Evolutionary conservation across 257 asterid species (phyloP), one percentile per base, ranked within the genome.

Genomic region (Misopates orontium): DNA sequence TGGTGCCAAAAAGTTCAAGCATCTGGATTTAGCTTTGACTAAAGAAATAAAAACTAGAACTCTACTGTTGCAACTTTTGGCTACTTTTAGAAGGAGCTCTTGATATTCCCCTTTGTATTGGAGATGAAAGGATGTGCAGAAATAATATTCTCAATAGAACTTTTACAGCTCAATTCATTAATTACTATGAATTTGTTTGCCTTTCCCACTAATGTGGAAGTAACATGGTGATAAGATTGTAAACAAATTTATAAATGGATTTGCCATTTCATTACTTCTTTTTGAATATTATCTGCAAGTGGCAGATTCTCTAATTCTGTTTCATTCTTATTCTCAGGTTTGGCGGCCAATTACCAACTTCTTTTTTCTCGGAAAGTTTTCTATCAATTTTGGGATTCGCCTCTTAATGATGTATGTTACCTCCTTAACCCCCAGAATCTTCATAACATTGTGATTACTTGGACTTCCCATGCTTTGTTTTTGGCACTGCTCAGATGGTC

Each of bases 381-480:
- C 99, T 4, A 80, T 94, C 79, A 94, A 94, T 78, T 94, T 94
- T 70, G 99, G 92, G 72, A 94, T 94, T 73, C 99, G 99, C 76
- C 96, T 94, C 73, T 72, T 94, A 57, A 90, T 94, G 99, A 84
- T 94, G 99, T 94, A 86, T 55, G 99, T 73, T 17, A 45, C 69
- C 67, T 53, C 24, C 62, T 41, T 58, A 62, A 36, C 67, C 41
- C 41, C 45, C 64, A 18, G 47, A 36, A 67, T 60, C 40, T 67
- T 64, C 36, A 28, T 58, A 22, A 8, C 54, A 32, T 25, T 47
- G 55, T 18, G 48, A 44, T 57, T 61, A 17, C 52, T 61, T 69
- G 67, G 48, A 59, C 8, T 57, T 45, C 64, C 63, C n/a, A 54
- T 56, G 31, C 73, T 60, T 56, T 53, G 55, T 40, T 17, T 11